Percentiles rank a stretch among this genome's conserved stretches.
phyloP scores from a whole-genome alignment of 257 asterid genomes.

The Solanum sejunctum region DNA sequence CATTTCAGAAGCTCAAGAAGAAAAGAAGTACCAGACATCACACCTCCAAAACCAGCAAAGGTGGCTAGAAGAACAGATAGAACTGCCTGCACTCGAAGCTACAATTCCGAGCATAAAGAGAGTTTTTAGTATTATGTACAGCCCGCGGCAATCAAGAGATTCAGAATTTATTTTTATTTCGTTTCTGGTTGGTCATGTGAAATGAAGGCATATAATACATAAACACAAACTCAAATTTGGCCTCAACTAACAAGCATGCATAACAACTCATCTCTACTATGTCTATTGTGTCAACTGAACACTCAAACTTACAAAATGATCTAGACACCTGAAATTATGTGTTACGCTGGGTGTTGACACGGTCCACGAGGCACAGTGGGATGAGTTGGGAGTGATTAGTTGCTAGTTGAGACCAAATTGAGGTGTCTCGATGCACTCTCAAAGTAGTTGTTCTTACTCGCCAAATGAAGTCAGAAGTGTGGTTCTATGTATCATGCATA shows the following conservation, averaged over 20 bases:
- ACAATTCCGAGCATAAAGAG: neutral
- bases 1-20: conserved; percentile 47
- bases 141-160: neutral
- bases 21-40: conserved; percentile 72
- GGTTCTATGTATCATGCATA: neutral
- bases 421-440: neutral
- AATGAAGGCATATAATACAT: neutral
- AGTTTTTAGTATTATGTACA: neutral
- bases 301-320: neutral
- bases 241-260: neutral
- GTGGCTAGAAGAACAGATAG: conserved; percentile 66
- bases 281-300: neutral
- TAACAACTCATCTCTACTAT: neutral
- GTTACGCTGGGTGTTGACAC: neutral
- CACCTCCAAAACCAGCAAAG: conserved; percentile 81
- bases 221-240: neutral
- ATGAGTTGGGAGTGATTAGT: neutral
- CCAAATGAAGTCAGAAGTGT: neutral
- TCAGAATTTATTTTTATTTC: neutral
- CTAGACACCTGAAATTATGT: neutral
- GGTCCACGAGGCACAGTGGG: neutral
- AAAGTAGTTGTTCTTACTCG: neutral
- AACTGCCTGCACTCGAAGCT: conserved; percentile 75
- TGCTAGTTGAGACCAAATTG: neutral
- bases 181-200: neutral